Evolutionary conservation across 1,284 basidiomycete genomes (phyloP).

Genomic region (Cryptococcus depauperatus): DNA sequence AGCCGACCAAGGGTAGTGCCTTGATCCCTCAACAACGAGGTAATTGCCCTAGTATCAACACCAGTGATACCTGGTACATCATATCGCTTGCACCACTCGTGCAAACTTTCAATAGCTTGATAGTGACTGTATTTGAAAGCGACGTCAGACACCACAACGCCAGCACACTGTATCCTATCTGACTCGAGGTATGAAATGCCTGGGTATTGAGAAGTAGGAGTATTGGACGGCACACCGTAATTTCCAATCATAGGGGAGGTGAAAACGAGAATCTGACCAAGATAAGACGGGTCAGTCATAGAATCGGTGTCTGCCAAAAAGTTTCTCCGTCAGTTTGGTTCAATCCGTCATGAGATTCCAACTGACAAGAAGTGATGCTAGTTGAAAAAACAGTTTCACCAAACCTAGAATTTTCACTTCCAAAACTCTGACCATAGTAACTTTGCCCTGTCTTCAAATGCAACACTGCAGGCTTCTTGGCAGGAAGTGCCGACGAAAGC

Average conservation of each 20-base stretch:
- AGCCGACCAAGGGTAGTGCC: slow-evolving; percentile 93
- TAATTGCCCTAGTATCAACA: slow-evolving; percentile 95
- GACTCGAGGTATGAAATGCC: slow-evolving; percentile 90
- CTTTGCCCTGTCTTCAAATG: slow-evolving; percentile 92
- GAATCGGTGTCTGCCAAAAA: slow-evolving; percentile 89
- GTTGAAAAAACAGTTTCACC: slow-evolving; percentile 99
- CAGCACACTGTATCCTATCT: slow-evolving; percentile 79
- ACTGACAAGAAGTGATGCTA: slow-evolving; percentile 90
- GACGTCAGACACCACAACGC: slow-evolving; percentile 87
- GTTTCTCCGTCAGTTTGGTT: not conserved
- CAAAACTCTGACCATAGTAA: slow-evolving; percentile 83
- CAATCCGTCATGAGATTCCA: not conserved
- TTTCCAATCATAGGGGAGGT: slow-evolving; percentile 98
- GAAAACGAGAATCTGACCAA: slow-evolving; percentile 95
- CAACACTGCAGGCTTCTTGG: slow-evolving; percentile 65
- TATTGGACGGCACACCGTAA: slow-evolving; percentile 89
- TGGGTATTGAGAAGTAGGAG: slow-evolving; percentile 66
- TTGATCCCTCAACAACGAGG: slow-evolving; percentile 85
- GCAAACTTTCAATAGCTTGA: slow-evolving; percentile 82
- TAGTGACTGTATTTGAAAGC: slow-evolving; percentile 94
- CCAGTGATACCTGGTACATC: slow-evolving; percentile 90
- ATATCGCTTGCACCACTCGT: slow-evolving; percentile 87
- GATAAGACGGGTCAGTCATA: slow-evolving; percentile 99
- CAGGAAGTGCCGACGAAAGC: slow-evolving; percentile 35
- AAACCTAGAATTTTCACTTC: slow-evolving; percentile 75